These are phyloP conservation scores for Hyaloscypha bicolor DNA, from an alignment of 495 filamentous ascomycete genomes.

Conservation along the genomic window DNA sequence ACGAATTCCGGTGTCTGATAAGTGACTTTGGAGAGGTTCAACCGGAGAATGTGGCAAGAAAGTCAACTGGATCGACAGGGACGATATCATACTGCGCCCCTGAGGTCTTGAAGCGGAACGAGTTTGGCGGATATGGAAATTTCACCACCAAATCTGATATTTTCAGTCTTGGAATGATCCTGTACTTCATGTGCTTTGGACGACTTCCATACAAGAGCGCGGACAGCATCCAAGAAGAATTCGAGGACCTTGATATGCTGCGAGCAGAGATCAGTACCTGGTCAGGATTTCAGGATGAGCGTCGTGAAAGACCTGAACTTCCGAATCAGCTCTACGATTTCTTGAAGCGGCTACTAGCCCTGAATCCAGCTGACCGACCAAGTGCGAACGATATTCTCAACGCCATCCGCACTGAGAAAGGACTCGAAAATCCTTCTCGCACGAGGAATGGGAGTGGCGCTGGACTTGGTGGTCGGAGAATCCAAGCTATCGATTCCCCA, in stretches of 20 bases:
- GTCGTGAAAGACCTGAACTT: slow-evolving; percentile 73
- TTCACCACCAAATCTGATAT: slow-evolving; percentile 96
- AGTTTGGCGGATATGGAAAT: slow-evolving; percentile 75
- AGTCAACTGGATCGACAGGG: slow-evolving; percentile 90
- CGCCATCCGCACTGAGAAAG: slow-evolving; percentile 73
- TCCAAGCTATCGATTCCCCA: slow-evolving; percentile 60
- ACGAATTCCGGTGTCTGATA: slow-evolving; percentile 76
- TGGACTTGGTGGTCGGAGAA: slow-evolving; percentile 44
- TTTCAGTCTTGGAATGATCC: slow-evolving; percentile 96
- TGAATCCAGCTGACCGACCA: slow-evolving; percentile 76
- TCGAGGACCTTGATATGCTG: slow-evolving; percentile 88
- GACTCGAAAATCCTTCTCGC: slow-evolving; percentile 55
- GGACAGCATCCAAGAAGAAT: slow-evolving; percentile 84
- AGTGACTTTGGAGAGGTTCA: slow-evolving; percentile 98
- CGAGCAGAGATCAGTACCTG: slow-evolving; percentile 85
- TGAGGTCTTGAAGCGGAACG: slow-evolving; percentile 77
- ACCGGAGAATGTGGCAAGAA: slow-evolving; percentile 71
- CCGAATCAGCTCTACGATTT: slow-evolving; percentile 86
- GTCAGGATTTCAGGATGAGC: slow-evolving; percentile 81
- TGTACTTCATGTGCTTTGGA: slow-evolving; percentile 96
- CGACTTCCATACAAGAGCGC: slow-evolving; percentile 78
- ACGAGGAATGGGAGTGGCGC: slow-evolving; percentile 39
- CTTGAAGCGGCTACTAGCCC: slow-evolving; percentile 75
- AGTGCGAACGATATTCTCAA: slow-evolving; percentile 85
- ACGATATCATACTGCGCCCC: slow-evolving; percentile 98